Evolutionary conservation across 1,284 basidiomycete genomes (phyloP).

Genomic region (Trichosporon ovoides): DNA sequence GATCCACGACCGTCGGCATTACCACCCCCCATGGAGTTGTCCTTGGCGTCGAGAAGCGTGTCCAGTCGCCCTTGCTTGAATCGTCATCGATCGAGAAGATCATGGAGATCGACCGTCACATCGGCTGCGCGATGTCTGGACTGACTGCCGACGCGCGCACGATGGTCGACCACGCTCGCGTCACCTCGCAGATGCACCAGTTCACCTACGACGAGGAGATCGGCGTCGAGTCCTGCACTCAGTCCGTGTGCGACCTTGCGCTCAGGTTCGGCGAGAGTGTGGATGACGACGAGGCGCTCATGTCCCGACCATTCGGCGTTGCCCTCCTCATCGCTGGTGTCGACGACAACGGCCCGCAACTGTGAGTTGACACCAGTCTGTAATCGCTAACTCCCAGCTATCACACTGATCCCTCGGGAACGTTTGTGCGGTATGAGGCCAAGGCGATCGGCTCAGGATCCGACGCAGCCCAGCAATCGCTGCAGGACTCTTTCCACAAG

Average conservation of each 20-base stretch:
- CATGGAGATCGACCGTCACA: conserved; percentile 96
- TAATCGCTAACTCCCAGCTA: conserved; percentile 55
- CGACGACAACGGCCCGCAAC: conserved; percentile 91
- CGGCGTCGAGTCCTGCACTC: conserved; percentile 93
- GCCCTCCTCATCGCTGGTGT: conserved; percentile 94
- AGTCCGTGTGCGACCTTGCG: conserved; percentile 96
- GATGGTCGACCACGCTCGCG: conserved; percentile 99
- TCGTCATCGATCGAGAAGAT: conserved; percentile 98
- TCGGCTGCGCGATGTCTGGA: conserved; percentile 98
- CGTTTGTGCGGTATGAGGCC: conserved; percentile 93
- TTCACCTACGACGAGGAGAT: conserved; percentile 98
- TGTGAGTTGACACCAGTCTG: conserved; percentile 55
- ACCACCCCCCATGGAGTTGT: conserved; percentile 81
- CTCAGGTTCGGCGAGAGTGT: conserved; percentile 98
- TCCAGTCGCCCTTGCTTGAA: conserved; percentile 93
- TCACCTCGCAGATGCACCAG: conserved; percentile 89
- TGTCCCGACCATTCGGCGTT: conserved; percentile 97
- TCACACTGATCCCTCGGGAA: conserved; percentile 99
- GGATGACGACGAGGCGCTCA: conserved; percentile 97
- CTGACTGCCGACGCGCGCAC: conserved; percentile 97
- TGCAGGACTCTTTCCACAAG: conserved; percentile 97
- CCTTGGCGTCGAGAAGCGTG: conserved; percentile 96
- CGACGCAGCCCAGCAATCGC: conserved; percentile 92
- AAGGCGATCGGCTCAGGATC: conserved; percentile 98
- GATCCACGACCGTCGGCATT: conserved; percentile 95